Conservation (phyloP, 495 filamentous ascomycete genomes). For the Talaromyces nanjingensis region DNA sequence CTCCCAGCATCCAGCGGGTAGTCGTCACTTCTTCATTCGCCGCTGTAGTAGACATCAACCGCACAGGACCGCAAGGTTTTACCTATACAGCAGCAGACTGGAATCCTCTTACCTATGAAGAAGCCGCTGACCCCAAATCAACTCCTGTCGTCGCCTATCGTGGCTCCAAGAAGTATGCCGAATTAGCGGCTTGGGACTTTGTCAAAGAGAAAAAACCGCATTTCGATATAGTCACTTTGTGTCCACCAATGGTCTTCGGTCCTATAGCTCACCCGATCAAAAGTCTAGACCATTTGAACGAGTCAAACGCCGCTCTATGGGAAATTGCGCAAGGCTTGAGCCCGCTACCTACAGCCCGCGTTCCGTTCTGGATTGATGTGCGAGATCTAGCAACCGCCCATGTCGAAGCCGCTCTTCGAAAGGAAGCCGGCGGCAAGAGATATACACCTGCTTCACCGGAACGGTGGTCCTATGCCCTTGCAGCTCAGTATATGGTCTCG, state of each 20-base stretch:
- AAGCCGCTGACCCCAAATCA: constrained; percentile 63
- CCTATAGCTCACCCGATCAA: constrained; percentile 32
- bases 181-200: constrained; percentile 1
- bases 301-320: constrained; percentile 35
- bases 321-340: constrained; percentile 20
- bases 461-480: constrained; percentile 33
- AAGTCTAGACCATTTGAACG: constrained; percentile 24
- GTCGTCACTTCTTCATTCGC: constrained; percentile 7
- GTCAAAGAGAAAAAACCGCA: not conserved
- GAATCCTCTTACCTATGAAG: constrained; percentile 62
- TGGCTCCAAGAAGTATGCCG: constrained; percentile 6
- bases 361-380: constrained; percentile 39
- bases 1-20: not conserved
- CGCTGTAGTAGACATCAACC: not conserved
- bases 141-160: not conserved
- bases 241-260: constrained; percentile 33
- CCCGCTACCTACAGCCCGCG: constrained; percentile 23
- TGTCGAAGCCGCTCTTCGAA: constrained; percentile 27
- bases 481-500: constrained; percentile 26
- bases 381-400: constrained; percentile 37
- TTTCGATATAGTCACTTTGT: constrained; percentile 1
- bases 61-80: not conserved
- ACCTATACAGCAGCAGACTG: constrained; percentile 20
- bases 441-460: constrained; percentile 27
- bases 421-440: constrained; percentile 28